Conservation (phyloP, 2,329 filamentous ascomycete genomes). For the Penicillium brevicompactum region DNA sequence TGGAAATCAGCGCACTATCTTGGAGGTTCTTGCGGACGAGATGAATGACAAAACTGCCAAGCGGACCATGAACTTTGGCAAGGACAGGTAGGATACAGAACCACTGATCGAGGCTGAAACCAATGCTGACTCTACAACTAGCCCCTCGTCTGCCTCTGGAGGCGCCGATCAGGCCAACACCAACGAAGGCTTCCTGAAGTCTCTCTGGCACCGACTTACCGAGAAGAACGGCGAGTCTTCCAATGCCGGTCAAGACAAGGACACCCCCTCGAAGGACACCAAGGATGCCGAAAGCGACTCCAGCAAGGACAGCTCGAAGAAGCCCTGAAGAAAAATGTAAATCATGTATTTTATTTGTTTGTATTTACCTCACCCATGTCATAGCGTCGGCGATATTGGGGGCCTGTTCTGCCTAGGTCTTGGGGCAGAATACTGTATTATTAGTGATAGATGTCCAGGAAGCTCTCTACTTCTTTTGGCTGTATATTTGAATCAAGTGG, state of each 20-base stretch:
- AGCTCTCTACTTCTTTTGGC: constrained; percentile 24
- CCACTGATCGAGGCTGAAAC: background rate
- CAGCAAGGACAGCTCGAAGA: constrained; percentile 40
- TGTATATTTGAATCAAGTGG: background rate
- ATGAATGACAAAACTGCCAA: constrained; percentile 91
- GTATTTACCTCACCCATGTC: constrained; percentile 36
- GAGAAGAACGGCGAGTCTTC: constrained; percentile 49
- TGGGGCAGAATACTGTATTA: constrained; percentile 25
- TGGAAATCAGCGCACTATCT: constrained; percentile 85
- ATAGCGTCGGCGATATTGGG: constrained; percentile 43
- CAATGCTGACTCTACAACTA: constrained; percentile 8
- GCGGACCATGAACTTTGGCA: constrained; percentile 81
- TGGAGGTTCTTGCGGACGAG: constrained; percentile 96
- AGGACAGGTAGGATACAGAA: constrained; percentile 53
- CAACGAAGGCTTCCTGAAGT: constrained; percentile 88
- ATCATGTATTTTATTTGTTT: constrained; percentile 30
- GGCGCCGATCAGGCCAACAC: constrained; percentile 59
- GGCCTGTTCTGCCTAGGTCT: constrained; percentile 20
- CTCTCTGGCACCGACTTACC: constrained; percentile 89
- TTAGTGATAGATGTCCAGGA: constrained; percentile 23
- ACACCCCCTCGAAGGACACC: constrained; percentile 27
- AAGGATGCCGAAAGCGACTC: constrained; percentile 22
- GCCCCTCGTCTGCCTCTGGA: constrained; percentile 24
- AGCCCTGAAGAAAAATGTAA: constrained; percentile 34
- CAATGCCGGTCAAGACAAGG: constrained; percentile 32